Evolutionary conservation across 495 filamentous ascomycete species (phyloP).

Genomic region (Pseudoneurospora amorphoporcata): DNA sequence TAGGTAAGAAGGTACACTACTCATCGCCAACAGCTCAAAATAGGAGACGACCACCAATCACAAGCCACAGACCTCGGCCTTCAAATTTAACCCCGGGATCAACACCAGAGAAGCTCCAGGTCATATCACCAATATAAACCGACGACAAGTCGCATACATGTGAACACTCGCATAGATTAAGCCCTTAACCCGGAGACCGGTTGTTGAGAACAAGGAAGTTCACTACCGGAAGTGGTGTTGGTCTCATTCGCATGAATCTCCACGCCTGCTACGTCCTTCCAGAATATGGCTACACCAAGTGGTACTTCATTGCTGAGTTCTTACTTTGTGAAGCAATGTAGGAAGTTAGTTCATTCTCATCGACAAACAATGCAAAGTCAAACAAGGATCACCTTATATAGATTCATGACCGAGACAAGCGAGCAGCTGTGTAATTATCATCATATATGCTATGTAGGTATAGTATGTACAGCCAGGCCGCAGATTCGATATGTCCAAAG

Average conservation of each 20-base stretch:
- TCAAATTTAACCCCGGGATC: neutral
- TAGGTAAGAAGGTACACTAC: neutral
- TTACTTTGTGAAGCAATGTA: neutral
- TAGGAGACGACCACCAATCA: neutral
- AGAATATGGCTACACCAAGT: neutral
- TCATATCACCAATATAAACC: neutral
- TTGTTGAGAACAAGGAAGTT: neutral
- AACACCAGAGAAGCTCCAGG: neutral
- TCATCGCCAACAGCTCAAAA: neutral
- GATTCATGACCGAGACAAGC: neutral
- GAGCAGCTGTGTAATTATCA: neutral
- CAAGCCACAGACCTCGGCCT: neutral
- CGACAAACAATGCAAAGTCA: neutral
- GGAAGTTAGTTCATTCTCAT: neutral
- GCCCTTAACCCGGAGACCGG: neutral
- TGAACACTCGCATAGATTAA: neutral
- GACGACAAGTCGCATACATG: neutral
- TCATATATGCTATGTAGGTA: neutral
- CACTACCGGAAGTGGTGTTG: neutral
- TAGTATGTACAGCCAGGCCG: neutral
- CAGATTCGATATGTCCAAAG: neutral
- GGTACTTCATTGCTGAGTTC: neutral
- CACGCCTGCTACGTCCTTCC: neutral
- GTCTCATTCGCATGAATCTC: neutral
- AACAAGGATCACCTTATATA: neutral